Conservation (phyloP, 2,329 filamentous ascomycete genomes). For the Cordyceps cicadae region DNA sequence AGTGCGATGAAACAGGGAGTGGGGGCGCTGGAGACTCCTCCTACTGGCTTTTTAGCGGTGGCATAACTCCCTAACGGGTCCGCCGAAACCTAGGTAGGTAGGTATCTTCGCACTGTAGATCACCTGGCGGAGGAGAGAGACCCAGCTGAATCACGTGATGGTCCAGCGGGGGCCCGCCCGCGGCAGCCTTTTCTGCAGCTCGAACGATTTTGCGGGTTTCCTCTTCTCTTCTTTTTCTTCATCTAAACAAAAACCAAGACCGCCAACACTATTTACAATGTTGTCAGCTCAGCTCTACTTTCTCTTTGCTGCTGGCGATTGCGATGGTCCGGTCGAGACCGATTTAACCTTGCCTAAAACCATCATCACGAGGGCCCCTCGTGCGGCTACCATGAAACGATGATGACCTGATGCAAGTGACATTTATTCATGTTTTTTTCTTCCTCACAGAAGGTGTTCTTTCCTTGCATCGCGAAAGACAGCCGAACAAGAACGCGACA, state of each 20-base stretch:
- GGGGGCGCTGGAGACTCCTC: neutral
- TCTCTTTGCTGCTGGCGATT: constrained; percentile 38
- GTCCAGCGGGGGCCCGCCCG: neutral
- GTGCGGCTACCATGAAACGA: constrained; percentile 56
- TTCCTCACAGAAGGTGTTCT: neutral
- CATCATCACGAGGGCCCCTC: constrained; percentile 60
- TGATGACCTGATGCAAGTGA: constrained; percentile 62
- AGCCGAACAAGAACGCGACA: too few species aligned
- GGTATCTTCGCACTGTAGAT: neutral
- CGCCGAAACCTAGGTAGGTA: too few species aligned
- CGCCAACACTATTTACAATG: constrained; percentile 35
- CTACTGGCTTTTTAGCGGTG: too few species aligned
- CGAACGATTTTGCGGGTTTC: constrained; percentile 15
- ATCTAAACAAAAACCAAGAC: constrained; percentile 29
- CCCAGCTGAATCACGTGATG: constrained; percentile 2
- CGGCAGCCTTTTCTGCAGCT: constrained; percentile 13
- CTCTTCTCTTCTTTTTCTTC: constrained; percentile 22
- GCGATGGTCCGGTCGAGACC: constrained; percentile 48
- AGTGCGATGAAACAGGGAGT: neutral
- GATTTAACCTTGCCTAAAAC: constrained; percentile 58
- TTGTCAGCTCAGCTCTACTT: constrained; percentile 24
- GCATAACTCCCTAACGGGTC: neutral
- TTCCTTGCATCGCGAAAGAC: neutral
- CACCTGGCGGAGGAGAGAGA: neutral
- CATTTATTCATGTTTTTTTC: constrained; percentile 26